These are phyloP conservation scores for Kwoniella shandongensis DNA, from an alignment of 768 basidiomycete species.

Conservation along the genomic window DNA sequence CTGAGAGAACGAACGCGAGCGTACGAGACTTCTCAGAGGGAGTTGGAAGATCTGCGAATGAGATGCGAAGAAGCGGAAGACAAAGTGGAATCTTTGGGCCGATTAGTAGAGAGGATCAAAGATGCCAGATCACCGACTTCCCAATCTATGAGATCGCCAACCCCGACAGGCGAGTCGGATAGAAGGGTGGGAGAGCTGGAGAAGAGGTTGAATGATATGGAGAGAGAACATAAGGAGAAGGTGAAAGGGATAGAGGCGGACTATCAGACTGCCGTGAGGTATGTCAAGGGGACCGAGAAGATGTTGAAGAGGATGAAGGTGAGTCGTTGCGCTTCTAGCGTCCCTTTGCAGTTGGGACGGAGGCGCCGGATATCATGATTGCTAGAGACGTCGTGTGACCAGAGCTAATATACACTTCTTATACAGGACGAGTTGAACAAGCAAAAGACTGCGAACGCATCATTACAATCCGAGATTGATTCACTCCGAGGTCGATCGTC, in stretches of 20 bases:
- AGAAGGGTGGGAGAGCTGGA: conserved; percentile 68
- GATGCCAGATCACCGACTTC: conserved; percentile 61
- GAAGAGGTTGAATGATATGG: conserved; percentile 73
- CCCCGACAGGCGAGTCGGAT: conserved; percentile 46
- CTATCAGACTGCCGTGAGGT: conserved; percentile 93
- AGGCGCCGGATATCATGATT: not conserved
- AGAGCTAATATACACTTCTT: not conserved
- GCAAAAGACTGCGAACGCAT: conserved; percentile 77
- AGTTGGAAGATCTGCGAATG: conserved; percentile 66
- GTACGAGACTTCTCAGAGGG: conserved; percentile 73
- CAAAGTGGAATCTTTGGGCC: conserved; percentile 65
- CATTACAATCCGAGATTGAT: conserved; percentile 83
- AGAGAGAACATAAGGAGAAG: conserved; percentile 72
- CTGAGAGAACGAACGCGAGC: conserved; percentile 70
- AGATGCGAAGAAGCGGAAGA: conserved; percentile 73
- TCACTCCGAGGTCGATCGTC: conserved; percentile 64
- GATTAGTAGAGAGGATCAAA: conserved; percentile 67
- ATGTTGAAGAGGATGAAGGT: conserved; percentile 94
- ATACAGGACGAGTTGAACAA: conserved; percentile 69
- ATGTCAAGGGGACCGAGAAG: conserved; percentile 97
- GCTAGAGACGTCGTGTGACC: no score
- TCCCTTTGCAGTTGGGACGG: not conserved
- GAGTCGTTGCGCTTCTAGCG: conserved; percentile 4
- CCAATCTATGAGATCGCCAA: conserved; percentile 52
- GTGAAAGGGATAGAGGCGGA: conserved; percentile 90